Base-by-base conservation (phyloP, 2,329 filamentous ascomycete genomes). In the Fusarium nurragi region DNA sequence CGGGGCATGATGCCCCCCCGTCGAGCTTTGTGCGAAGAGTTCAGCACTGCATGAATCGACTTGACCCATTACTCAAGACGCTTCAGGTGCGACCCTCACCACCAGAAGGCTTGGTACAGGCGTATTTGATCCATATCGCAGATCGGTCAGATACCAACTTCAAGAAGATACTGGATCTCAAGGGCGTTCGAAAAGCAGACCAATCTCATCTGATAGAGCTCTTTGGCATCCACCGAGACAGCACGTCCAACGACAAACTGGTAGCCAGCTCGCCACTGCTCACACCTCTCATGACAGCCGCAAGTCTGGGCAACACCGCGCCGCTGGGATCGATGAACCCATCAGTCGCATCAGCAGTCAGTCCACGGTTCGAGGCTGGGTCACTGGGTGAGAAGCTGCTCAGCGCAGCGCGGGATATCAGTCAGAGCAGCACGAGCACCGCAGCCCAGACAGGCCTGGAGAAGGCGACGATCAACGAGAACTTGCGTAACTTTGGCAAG, bases 71-170 rank as follows among this genome's bases (percentile, higher is more conserved):
- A 21, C 89, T 99, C 71, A 99, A 99, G 79, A 98, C 95, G 4
- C 86, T 99, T 4, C 95, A 99, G 82, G 94, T 99, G 44, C 92
- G 92, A 25, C 88, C 94, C 4, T 92, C 91, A 6, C 95, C 95
- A 0, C 91, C 94, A 0, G 95, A 99, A 80, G 94, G 92, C 3
- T 86, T 99, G 5, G 94, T 99, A 0, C 94, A 98, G 79, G 95
- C 95, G 30, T 99, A 99, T 76, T 88, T 99, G 30, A 97, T 98
- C 77, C 95, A 98, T 79, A 95, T 99, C 67, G 93, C 88, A 68
- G 95, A 99, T 81, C 89, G 91, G 54, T 97, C 91, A 65, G 95
- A 98, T 75, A 86, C 88, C 72, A 99, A 99, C 79, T 99, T 99
- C 85, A 89, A 89, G 74, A 98, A 97, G 79, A 91, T 99, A 59